These are phyloP conservation scores for Vitis hybrid DNA, from an alignment of 177 flowering plant genomes.

Conservation along the genomic window DNA sequence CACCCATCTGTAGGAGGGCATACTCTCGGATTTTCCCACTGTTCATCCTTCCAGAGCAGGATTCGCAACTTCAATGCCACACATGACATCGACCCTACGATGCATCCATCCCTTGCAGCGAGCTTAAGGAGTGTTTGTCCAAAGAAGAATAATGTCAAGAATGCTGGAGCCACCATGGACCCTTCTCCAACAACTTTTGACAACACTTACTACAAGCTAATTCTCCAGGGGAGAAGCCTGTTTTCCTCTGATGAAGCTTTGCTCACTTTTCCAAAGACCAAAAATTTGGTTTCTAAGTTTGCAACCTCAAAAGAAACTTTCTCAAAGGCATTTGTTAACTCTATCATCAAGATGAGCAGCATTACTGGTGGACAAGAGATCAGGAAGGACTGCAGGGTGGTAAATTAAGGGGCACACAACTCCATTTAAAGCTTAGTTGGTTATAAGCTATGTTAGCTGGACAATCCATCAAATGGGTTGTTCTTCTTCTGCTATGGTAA, in stretches of 20 bases:
- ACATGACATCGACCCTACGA: constrained; percentile 58
- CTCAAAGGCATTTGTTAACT: constrained; percentile 54
- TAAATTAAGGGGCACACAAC: constrained; percentile 24
- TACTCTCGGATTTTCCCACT: constrained; percentile 51
- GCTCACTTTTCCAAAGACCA: constrained; percentile 42
- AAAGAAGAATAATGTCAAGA: constrained; percentile 40
- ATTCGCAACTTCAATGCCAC: constrained; percentile 55
- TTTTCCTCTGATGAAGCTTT: constrained; percentile 80
- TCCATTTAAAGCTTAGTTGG: not conserved
- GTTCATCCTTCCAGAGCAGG: constrained; percentile 48
- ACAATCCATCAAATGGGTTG: constrained; percentile 7
- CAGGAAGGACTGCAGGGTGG: constrained; percentile 62
- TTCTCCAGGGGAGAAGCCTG: constrained; percentile 57
- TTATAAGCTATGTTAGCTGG: not conserved
- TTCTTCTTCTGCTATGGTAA: not conserved
- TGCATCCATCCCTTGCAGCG: constrained; percentile 56
- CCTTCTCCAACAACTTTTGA: constrained; percentile 65
- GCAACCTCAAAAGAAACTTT: constrained; percentile 66
- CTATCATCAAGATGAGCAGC: constrained; percentile 91
- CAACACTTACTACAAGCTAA: constrained; percentile 67
- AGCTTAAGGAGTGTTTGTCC: constrained; percentile 54
- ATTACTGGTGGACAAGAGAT: constrained; percentile 75
- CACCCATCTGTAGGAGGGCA: constrained; percentile 30
- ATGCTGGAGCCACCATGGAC: constrained; percentile 74
- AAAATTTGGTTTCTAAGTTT: constrained; percentile 53